phyloP scores from a whole-genome alignment of 495 filamentous ascomycete genomes.

The Neurospora terricola region DNA sequence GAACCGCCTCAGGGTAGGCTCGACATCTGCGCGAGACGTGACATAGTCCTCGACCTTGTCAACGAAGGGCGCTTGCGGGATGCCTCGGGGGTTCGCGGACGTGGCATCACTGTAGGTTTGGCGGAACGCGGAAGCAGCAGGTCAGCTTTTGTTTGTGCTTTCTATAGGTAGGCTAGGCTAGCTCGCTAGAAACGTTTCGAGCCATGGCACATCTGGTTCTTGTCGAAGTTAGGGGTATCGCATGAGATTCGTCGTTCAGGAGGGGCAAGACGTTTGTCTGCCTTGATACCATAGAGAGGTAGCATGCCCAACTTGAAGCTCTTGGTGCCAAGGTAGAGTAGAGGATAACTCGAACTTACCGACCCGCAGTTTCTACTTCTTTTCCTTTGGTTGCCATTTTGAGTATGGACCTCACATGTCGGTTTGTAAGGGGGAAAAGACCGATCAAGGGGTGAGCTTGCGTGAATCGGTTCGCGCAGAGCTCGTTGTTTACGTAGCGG shows the following conservation, averaged over 20 bases:
- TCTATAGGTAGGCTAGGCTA: not conserved
- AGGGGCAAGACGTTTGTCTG: not conserved
- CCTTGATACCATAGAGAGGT: not conserved
- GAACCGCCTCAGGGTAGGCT: constrained; percentile 80
- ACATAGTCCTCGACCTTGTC: constrained; percentile 96
- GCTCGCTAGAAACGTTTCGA: not conserved
- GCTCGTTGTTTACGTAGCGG: not conserved
- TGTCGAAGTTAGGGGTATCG: not conserved
- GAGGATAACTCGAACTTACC: not conserved
- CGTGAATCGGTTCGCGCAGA: not conserved
- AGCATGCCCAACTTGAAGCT: constrained; percentile 9
- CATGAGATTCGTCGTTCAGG: not conserved
- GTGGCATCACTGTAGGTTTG: constrained; percentile 27
- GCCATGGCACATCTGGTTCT: not conserved
- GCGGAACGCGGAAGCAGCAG: not conserved
- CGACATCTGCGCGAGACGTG: constrained; percentile 74
- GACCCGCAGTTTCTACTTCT: constrained; percentile 11
- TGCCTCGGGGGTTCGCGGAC: constrained; percentile 81
- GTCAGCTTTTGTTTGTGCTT: not conserved
- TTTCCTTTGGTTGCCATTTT: constrained; percentile 27
- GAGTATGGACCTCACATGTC: not conserved
- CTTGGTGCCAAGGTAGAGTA: not conserved
- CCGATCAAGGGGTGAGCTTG: not conserved
- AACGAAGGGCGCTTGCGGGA: constrained; percentile 89
- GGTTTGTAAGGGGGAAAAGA: not conserved